Evolutionary conservation across 495 filamentous ascomycete genomes (phyloP).

Genomic region (Mycothermus thermophilus): DNA sequence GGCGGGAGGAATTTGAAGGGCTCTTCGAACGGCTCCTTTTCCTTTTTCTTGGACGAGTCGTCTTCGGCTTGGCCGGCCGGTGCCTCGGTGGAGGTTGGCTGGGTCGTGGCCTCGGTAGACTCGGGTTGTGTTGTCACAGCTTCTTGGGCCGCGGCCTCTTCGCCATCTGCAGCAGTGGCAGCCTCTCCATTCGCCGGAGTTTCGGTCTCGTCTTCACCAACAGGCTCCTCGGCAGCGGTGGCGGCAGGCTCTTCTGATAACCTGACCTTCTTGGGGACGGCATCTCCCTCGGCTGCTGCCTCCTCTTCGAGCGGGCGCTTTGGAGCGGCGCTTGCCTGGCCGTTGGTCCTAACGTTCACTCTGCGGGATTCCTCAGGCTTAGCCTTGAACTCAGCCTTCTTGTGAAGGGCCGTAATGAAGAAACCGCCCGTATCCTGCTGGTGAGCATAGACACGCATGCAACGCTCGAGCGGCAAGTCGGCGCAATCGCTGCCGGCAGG

Average conservation of each 20-base stretch:
- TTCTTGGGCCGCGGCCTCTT: constrained; percentile 1
- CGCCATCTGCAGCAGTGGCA: too few species aligned
- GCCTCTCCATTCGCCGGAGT: constrained; percentile 2
- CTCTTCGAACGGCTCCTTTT: constrained; percentile 52
- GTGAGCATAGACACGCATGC: constrained; percentile 89
- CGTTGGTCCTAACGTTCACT: constrained; percentile 30
- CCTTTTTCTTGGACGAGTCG: constrained; percentile 22
- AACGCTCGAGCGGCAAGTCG: constrained; percentile 66
- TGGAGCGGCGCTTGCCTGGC: constrained; percentile 27
- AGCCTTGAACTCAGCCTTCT: constrained; percentile 73
- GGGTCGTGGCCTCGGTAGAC: constrained; percentile 4
- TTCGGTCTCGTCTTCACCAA: constrained; percentile 16
- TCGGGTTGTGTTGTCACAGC: neutral
- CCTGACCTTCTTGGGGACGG: constrained; percentile 24
- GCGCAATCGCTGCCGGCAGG: constrained; percentile 40
- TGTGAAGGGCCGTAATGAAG: constrained; percentile 91
- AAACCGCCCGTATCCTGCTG: constrained; percentile 93
- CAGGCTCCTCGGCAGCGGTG: constrained; percentile 9
- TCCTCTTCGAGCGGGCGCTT: constrained; percentile 18
- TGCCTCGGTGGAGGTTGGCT: neutral
- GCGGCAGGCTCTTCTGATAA: constrained; percentile 18
- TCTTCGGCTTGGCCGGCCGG: constrained; percentile 8
- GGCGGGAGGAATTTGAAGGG: constrained; percentile 77
- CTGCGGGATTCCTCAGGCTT: constrained; percentile 58
- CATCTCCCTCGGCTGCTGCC: constrained; percentile 24